Base-by-base conservation (phyloP, 2,329 filamentous ascomycete genomes). In the Geoglossum cookeanum region DNA sequence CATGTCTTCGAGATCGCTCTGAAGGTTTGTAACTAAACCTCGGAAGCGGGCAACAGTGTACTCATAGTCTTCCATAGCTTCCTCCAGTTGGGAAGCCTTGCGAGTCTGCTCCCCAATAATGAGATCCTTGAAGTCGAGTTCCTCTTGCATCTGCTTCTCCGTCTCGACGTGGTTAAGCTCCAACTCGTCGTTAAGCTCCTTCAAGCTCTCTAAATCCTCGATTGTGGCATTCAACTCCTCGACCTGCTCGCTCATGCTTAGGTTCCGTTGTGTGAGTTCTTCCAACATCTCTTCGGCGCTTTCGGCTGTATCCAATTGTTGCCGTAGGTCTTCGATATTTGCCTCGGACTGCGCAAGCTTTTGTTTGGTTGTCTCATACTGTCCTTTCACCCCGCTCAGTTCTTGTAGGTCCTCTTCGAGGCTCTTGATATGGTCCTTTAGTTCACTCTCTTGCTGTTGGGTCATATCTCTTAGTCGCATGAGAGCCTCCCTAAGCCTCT, bases 251-350 rank as follows among this genome's bases (percentile, higher is more conserved):
- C 83, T 81, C 66, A 94, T 83, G 61, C 78, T 78, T 74, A 92
- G 83, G 65, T 94, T 96, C 65, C 88, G 84, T 61, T 92, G 87
- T 0, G 86, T 88, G 44, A 98, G 77, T 61, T 94, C 85, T 68
- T 95, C 90, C 60, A 97, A 89, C 79, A 96, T 91, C 63, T 94
- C 86, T 67, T 97, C 92, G 11, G 88, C 87, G 4, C 87, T 87
- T 8, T 92, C 76, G 5, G 88, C 88, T 55, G 85, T 87, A 64
- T 98, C 90, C 1, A 98, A 78, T 68, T 96, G 92, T 67, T 94
- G 85, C 55, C 87, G 83, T 11, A 98, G 78, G 64, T 97, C 87
- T 61, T 92, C 85, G 47, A 92, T 81, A 42, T 83, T 83, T 8
- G 80, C 77, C 65, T 96, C 85, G 0, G 83, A 79, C 56, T 84